Evolutionary conservation across 2,329 filamentous ascomycete species (phyloP).

Genomic region (Ascochyta viciae-villosae): DNA sequence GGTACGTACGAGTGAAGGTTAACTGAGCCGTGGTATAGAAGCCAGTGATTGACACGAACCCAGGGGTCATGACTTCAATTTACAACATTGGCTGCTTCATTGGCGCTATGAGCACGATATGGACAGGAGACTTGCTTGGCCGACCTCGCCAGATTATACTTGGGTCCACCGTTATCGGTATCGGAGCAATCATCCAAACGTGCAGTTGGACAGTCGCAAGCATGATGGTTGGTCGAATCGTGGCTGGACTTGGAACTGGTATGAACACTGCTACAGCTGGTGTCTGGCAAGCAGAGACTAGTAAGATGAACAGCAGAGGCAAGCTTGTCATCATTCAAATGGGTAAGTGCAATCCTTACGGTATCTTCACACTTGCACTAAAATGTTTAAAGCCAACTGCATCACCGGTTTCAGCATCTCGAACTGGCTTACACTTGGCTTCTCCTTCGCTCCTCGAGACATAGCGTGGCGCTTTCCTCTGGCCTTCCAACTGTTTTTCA

Average conservation of each 20-base stretch:
- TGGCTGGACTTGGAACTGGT: slow-evolving; percentile 55
- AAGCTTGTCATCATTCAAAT: slow-evolving; percentile 57
- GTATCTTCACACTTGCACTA: background rate
- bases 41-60: background rate
- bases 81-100: slow-evolving; percentile 55
- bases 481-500: slow-evolving; percentile 64
- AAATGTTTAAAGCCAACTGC: slow-evolving; percentile 43
- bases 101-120: slow-evolving; percentile 51
- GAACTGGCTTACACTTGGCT: slow-evolving; percentile 53
- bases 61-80: slow-evolving; percentile 51
- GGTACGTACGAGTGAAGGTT: background rate
- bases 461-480: slow-evolving; percentile 58
- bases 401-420: slow-evolving; percentile 54
- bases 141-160: slow-evolving; percentile 65
- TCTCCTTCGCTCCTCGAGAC: slow-evolving; percentile 49
- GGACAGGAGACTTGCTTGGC: slow-evolving; percentile 65
- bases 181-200: slow-evolving; percentile 49
- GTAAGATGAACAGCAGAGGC: slow-evolving; percentile 55
- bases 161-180: slow-evolving; percentile 55
- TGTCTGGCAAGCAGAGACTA: slow-evolving; percentile 57
- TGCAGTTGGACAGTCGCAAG: slow-evolving; percentile 46
- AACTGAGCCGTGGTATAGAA: slow-evolving; percentile 5
- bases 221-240: slow-evolving; percentile 51
- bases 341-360: slow-evolving; percentile 28
- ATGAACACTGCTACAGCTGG: slow-evolving; percentile 60